phyloP scores from a whole-genome alignment of 192 early-diverging fungal species.

The Coemansia sp. region DNA sequence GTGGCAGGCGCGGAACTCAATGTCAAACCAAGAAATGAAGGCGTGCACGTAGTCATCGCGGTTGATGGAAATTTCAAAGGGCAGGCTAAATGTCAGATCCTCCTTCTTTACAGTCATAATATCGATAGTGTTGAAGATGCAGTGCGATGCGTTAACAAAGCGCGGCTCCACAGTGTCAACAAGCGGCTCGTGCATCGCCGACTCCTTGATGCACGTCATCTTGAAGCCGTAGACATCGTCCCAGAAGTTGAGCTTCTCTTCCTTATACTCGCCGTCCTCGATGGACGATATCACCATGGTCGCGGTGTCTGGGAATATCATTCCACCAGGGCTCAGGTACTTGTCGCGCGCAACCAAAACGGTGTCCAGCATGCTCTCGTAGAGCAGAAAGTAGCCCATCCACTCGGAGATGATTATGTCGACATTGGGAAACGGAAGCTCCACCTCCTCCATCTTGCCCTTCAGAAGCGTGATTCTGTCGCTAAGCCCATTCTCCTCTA shows the following conservation, averaged over 20 bases:
- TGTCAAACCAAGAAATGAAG: constrained; percentile 97
- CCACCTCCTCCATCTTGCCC: constrained; percentile 98
- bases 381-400: constrained; percentile 99
- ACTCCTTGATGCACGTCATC: constrained; percentile 89
- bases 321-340: constrained; percentile 85
- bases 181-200: constrained; percentile 86
- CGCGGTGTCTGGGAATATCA: constrained; percentile 86
- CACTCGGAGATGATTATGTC: constrained; percentile 99
- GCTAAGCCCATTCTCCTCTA: constrained; percentile 90
- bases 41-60: constrained; percentile 89
- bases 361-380: constrained; percentile 99
- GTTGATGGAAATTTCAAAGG: constrained; percentile 75
- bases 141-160: constrained; percentile 76
- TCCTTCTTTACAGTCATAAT: constrained; percentile 82
- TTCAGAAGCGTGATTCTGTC: constrained; percentile 86
- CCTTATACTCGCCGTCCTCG: constrained; percentile 94
- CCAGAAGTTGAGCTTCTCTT: constrained; percentile 90
- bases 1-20: constrained; percentile 89
- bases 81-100: constrained; percentile 79
- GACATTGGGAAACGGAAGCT: constrained; percentile 89
- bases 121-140: constrained; percentile 74
- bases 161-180: constrained; percentile 94
- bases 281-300: constrained; percentile 88
- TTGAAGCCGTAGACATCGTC: constrained; percentile 96
- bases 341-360: constrained; percentile 94